These are phyloP conservation scores for Arabidopsis hybrid DNA, from an alignment of 441 rosid species.

Conservation along the genomic window DNA sequence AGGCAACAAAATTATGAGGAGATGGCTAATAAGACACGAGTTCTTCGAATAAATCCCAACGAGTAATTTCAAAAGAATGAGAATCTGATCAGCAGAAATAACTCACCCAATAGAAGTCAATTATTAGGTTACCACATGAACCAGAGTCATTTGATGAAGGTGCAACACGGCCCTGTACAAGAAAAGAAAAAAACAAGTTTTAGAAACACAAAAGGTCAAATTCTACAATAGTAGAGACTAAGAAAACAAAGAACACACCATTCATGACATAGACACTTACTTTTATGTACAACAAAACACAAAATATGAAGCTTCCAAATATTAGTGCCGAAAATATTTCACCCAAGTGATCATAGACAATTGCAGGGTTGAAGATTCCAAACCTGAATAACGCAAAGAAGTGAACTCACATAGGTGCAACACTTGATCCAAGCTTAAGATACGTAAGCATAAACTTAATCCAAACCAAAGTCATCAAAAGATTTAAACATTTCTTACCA, in stretches of 20 bases:
- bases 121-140: conserved; percentile 87
- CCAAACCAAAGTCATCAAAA: conserved; percentile 19
- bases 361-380: conserved; percentile 86
- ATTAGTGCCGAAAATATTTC: conserved; percentile 93
- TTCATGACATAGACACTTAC: conserved; percentile 51
- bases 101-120: conserved; percentile 98
- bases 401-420: conserved; percentile 10
- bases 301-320: conserved; percentile 88
- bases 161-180: conserved; percentile 80
- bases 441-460: conserved; percentile 16
- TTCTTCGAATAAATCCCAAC: conserved; percentile 11
- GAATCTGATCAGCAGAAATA: conserved; percentile 18
- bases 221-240: conserved; percentile 6
- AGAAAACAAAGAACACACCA: conserved; percentile 14
- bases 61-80: conserved; percentile 4
- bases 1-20: conserved; percentile 17
- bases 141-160: conserved; percentile 97
- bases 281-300: conserved; percentile 84
- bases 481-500: conserved; percentile 62
- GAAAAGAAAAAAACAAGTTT: conserved; percentile 40
- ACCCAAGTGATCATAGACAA: conserved; percentile 95
- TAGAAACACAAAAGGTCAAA: conserved; percentile 33
- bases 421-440: background rate
- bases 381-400: conserved; percentile 64
- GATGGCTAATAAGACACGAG: conserved; percentile 11